Base-by-base conservation (phyloP, 371 early-diverging fungal genomes). In the Cokeromyces recurvatus region DNA sequence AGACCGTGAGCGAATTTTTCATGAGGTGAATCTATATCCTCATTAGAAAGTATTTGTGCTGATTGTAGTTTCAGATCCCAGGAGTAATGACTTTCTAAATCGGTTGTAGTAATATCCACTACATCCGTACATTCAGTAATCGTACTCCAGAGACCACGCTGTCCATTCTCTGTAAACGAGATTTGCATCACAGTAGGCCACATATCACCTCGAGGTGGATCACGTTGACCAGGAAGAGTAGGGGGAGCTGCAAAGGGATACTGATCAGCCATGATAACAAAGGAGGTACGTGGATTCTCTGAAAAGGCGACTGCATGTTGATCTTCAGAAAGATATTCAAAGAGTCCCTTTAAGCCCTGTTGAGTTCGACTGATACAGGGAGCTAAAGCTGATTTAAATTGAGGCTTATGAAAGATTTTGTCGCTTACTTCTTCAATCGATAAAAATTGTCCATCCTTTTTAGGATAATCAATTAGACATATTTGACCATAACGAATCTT, bases 401-500 rank as follows among this genome's bases (percentile, higher is more conserved):
- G 24, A 1, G 42, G 12, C 17, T 59, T 53, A 16, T 41, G 46
- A 15, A 64, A 59, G 17, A 56, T 24, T 2, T 46, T 55, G 1
- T 56, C 50, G 15, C 49, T 42, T 15, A 59, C 39, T 1, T 53
- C 22, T 20, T 64, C 64, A 31, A 64, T 42, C 0, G 60, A 16
- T 1, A 53, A 22, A n/a, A 37, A 47, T 1, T 43, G n/a, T 1
- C 47, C 43, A 8, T 43, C 46, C 15, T 46, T 43, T 19, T 46
- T 53, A 3, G 55, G 48, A 20, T 55, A 64, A 47, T 64, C 39
- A 12, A 59, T 32, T 0, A 64, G 42, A 38, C 53, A 59, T 17
- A 64, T 64, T 22, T 66, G 68, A 5, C 74, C 74, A 49, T 59
- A 74, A 0, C 66, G 57, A 17, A 74, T 56, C 27, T 74, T 68